These are phyloP conservation scores for Dryas octopetala DNA, from an alignment of 306 rosid genomes.

Conservation along the genomic window DNA sequence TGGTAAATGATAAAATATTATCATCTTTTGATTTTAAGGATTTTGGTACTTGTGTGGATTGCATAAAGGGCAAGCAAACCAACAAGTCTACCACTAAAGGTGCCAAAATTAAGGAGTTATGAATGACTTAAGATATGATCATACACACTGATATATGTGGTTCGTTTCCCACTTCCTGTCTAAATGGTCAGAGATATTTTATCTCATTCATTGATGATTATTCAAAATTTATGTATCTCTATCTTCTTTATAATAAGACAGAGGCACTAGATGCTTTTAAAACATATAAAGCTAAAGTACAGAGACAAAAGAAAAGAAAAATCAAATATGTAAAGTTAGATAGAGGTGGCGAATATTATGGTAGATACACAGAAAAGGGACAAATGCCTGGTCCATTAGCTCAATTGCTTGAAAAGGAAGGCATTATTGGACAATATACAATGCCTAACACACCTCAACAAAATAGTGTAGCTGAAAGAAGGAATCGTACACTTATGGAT, in stretches of 20 bases:
- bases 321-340: background rate
- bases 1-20: background rate
- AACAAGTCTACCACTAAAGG: background rate
- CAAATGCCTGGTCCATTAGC: too few relatives aligned
- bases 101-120: background rate
- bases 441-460: background rate
- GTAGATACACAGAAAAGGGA: conserved; percentile 1
- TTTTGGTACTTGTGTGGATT: background rate
- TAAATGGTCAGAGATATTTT: too few relatives aligned
- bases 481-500: background rate
- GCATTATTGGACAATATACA: background rate
- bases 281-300: background rate
- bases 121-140: background rate
- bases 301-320: background rate
- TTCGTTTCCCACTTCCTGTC: too few relatives aligned
- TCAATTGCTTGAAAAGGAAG: background rate
- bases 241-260: background rate
- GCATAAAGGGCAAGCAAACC: background rate
- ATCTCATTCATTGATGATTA: background rate
- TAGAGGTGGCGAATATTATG: background rate
- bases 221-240: background rate
- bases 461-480: background rate
- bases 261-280: background rate
- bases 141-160: background rate
- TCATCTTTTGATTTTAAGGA: background rate